These are phyloP conservation scores for Rhizoclosmatium globosum DNA, from an alignment of 192 early-diverging fungal species.

Conservation along the genomic window DNA sequence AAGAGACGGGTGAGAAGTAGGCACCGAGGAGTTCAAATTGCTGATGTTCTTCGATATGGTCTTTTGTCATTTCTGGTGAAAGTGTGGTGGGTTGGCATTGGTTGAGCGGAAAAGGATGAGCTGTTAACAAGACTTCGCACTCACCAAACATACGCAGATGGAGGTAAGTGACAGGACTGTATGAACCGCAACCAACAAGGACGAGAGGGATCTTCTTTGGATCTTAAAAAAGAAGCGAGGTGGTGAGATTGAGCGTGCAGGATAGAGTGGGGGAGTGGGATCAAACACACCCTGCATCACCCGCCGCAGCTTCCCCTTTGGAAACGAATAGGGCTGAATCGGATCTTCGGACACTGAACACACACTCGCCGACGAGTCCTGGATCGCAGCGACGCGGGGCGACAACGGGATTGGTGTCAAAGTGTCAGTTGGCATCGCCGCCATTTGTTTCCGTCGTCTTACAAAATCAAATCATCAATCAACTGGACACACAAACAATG, in stretches of 20 bases:
- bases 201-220: constrained; percentile 79
- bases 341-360: background rate
- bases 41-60: constrained; percentile 76
- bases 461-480: background rate
- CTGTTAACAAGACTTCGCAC: background rate
- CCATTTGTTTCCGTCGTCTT: background rate
- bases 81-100: background rate
- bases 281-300: constrained; percentile 13
- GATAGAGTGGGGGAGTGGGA: background rate
- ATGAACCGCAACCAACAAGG: constrained; percentile 95
- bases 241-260: background rate
- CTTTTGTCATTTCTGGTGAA: constrained; percentile 89
- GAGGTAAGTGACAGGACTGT: constrained; percentile 95
- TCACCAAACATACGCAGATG: constrained; percentile 98
- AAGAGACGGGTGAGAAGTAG: constrained; percentile 96
- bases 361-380: background rate
- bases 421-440: background rate
- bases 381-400: background rate
- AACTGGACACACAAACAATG: background rate
- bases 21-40: constrained; percentile 92
- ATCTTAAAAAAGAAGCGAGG: constrained; percentile 14
- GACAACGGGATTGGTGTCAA: background rate
- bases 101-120: background rate
- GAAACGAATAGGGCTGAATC: background rate
- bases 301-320: constrained; percentile 10